A percentile compares a stretch with the other conserved stretches of the same genome.
Conservation (phyloP, 1,284 basidiomycete species). For the Earliella scabrosa region DNA sequence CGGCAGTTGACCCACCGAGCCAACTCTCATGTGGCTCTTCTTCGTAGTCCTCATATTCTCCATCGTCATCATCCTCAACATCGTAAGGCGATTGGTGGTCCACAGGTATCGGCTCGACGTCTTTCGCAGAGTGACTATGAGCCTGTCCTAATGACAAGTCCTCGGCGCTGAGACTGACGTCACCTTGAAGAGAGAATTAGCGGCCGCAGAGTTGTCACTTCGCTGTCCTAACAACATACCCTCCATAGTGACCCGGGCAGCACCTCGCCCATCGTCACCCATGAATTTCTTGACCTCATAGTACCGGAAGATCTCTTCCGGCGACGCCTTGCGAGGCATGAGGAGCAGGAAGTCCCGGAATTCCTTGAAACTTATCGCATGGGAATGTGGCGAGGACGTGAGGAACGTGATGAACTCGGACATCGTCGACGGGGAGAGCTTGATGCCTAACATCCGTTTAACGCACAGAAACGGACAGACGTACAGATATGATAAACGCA, state of each 20-base stretch:
- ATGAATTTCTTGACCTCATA: conserved; percentile 81
- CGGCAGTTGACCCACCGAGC: conserved; percentile 74
- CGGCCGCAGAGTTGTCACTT: conserved; percentile 1
- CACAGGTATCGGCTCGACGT: conserved; percentile 31
- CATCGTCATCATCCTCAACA: conserved; percentile 42
- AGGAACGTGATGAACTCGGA: conserved; percentile 84
- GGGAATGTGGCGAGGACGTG: conserved; percentile 67
- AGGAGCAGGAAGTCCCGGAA: conserved; percentile 92
- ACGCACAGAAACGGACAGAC: conserved; percentile 8
- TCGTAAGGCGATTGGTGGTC: conserved; percentile 33
- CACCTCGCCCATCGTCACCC: conserved; percentile 77
- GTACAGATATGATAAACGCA: conserved; percentile 39
- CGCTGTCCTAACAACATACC: conserved; percentile 49
- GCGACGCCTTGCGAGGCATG: conserved; percentile 79
- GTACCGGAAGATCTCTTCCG: conserved; percentile 86
- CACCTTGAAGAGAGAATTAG: conserved; percentile 50
- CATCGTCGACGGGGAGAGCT: conserved; percentile 66
- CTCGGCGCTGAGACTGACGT: conserved; percentile 75
- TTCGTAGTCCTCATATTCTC: conserved; percentile 33
- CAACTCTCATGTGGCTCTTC: conserved; percentile 68
- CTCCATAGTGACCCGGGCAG: conserved; percentile 86
- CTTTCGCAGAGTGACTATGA: conserved; percentile 24
- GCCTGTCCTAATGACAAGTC: conserved; percentile 44
- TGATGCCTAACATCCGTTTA: conserved; percentile 58
- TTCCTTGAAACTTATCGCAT: conserved; percentile 81